phyloP scores from a whole-genome alignment of 2,329 filamentous ascomycete genomes.

The Calonectria hawksworthii region DNA sequence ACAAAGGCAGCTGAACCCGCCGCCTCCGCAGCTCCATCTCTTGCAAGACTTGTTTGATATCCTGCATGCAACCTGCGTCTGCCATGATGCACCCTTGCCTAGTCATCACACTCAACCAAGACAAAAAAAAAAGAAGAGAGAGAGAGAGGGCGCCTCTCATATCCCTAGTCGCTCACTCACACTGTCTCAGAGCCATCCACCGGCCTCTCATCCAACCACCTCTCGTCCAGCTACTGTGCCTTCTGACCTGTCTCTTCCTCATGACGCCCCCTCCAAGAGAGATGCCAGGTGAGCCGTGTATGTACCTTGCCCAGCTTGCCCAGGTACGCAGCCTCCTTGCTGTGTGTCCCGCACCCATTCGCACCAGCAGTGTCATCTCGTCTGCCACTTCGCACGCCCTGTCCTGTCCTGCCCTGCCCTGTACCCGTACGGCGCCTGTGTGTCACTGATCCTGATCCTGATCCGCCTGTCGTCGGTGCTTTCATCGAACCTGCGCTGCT shows the following conservation, averaged over 20 bases:
- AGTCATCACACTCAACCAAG: conserved; percentile 9
- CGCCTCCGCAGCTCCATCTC: conserved; percentile 1
- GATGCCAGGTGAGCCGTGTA: neutral
- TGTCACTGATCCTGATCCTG: neutral
- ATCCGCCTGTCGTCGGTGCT: neutral
- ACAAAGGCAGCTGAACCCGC: conserved; percentile 1
- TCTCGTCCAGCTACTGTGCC: neutral
- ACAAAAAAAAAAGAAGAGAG: neutral
- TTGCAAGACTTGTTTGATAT: conserved; percentile 14
- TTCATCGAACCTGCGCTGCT: neutral
- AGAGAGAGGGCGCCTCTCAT: neutral
- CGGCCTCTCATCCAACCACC: neutral
- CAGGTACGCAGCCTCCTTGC: neutral
- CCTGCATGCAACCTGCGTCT: neutral
- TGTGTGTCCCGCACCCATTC: conserved; percentile 12
- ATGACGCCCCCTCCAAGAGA: neutral
- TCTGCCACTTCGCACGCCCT: conserved; percentile 12
- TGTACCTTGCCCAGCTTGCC: neutral
- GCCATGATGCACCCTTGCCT: conserved; percentile 10
- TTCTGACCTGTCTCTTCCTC: conserved; percentile 5
- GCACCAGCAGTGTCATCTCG: conserved; percentile 1
- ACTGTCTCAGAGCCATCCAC: conserved; percentile 19
- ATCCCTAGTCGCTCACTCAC: conserved; percentile 14
- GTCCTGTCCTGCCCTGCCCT: neutral
- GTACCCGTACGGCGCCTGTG: neutral